Evolutionary conservation across 306 rosid species (phyloP), one percentile per base, ranked within the genome.

Genomic region (Begonia loranthoides): DNA sequence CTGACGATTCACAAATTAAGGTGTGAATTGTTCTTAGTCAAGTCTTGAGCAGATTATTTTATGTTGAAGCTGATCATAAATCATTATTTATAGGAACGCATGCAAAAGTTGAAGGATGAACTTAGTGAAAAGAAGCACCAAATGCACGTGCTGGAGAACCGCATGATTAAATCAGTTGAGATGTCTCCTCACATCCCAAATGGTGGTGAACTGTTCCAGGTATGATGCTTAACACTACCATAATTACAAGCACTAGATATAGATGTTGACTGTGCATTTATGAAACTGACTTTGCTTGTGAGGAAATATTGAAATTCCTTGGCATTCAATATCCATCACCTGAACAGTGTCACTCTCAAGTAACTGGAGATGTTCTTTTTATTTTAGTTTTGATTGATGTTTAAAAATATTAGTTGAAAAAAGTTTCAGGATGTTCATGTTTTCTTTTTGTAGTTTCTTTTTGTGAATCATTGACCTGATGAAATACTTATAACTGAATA

Each of bases 41-140:
- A 41, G 43, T 53, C 57, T 57, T 54, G 19, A 58, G 21, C 34
- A 45, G 54, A 41, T 55, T 54, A 56, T 48, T 28, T 49, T 54
- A 52, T 66, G 52, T 45, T 9, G 47, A 50, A 28, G 24, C 54
- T 63, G 21, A 14, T 55, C 48, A 46, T 54, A 40, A 68, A 61
- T 54, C 63, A 56, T 46, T 38, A 41, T 52, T 13, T 51, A 53
- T 43, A 87, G 95, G 93, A 75, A 66, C 75, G 73, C 61, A 76
- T 79, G 76, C 79, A 61, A 48, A 82, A 69, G 72, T 64, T 87
- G 70, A 79, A 87, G 71, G 78, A 66, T 62, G 95, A 77, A 70
- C 79, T 87, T 52, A 69, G 76, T 55, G 88, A 87, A 66, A 87
- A 87, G 76, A 87, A 79, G 79, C 66, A 60, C 49, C 88, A 87